Conservation (phyloP, 1,284 basidiomycete genomes). For the Trametes polyzona region DNA sequence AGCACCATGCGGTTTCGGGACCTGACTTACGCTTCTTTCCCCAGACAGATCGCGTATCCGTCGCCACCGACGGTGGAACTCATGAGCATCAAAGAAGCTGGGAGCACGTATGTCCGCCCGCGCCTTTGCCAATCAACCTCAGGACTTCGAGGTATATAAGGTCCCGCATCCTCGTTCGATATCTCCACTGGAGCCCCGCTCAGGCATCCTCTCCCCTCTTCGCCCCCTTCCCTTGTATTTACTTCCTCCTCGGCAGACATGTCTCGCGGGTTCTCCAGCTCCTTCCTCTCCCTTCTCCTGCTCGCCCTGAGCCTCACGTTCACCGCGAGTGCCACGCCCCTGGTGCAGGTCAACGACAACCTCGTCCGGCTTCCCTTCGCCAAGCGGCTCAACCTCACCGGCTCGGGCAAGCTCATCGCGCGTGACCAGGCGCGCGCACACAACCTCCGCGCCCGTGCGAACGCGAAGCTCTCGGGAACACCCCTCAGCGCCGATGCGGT, state of each 20-base stretch:
- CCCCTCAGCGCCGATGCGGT: slow-evolving; percentile 18
- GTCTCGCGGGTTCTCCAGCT: slow-evolving; percentile 20
- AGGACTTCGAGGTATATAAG: neutral
- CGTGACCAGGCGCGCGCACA: slow-evolving; percentile 32
- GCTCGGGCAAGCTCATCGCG: slow-evolving; percentile 27
- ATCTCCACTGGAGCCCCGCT: slow-evolving; percentile 17
- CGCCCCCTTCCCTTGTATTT: neutral
- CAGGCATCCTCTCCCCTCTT: slow-evolving; percentile 8
- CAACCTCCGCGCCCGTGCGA: slow-evolving; percentile 25
- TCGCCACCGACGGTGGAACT: neutral
- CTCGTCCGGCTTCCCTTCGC: slow-evolving; percentile 32
- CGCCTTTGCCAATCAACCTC: neutral
- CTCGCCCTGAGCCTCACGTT: slow-evolving; percentile 24
- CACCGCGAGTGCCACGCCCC: slow-evolving; percentile 28
- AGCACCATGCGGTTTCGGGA: neutral
- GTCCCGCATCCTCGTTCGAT: neutral
- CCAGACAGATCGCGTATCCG: neutral
- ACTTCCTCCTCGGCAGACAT: slow-evolving; percentile 4
- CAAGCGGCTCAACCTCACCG: slow-evolving; percentile 34
- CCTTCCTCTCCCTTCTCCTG: slow-evolving; percentile 23
- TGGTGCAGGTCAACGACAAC: slow-evolving; percentile 28
- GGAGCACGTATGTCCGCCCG: neutral
- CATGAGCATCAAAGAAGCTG: neutral
- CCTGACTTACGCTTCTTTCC: neutral
- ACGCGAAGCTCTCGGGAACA: slow-evolving; percentile 16